Percentiles rank a stretch among this genome's conserved stretches.
phyloP scores from a whole-genome alignment of 192 early-diverging fungal species.

The Backusella mclennaniae region DNA sequence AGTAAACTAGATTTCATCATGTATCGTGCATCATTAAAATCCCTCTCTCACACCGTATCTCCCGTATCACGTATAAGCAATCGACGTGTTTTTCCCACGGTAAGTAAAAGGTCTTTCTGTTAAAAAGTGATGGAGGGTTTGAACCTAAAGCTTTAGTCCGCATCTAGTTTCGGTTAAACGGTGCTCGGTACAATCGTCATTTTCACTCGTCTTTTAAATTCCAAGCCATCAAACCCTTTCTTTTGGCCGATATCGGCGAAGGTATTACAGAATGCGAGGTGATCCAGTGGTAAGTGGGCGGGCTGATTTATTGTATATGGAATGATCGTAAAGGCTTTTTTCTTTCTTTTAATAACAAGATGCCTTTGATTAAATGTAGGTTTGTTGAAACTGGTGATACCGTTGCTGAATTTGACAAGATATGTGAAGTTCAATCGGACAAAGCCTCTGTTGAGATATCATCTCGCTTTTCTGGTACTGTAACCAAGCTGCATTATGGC shows the following conservation, averaged over 20 bases:
- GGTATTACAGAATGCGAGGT: conserved; percentile 97
- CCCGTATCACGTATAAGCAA: neutral
- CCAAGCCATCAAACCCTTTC: conserved; percentile 65
- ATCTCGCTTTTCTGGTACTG: conserved; percentile 86
- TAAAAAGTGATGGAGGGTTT: neutral
- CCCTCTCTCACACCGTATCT: neutral
- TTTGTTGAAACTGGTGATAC: conserved; percentile 91
- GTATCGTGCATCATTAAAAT: neutral
- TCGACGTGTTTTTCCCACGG: conserved; percentile 5
- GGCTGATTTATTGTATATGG: neutral
- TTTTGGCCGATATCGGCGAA: conserved; percentile 97
- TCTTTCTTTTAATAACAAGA: neutral
- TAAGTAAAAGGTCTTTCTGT: neutral
- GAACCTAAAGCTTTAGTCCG: neutral
- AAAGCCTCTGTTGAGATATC: conserved; percentile 99
- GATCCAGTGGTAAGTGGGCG: conserved; percentile 82
- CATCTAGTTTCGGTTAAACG: neutral
- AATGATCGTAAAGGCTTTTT: neutral
- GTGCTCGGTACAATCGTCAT: conserved; percentile 22
- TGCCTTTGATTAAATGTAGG: conserved; percentile 39
- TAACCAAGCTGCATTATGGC: conserved; percentile 78
- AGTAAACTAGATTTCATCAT: neutral
- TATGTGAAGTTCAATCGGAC: conserved; percentile 97
- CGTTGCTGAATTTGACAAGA: conserved; percentile 89
- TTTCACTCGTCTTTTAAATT: conserved; percentile 46